Base-by-base conservation (phyloP, 2,329 filamentous ascomycete genomes). In the Calycina herbarum region DNA sequence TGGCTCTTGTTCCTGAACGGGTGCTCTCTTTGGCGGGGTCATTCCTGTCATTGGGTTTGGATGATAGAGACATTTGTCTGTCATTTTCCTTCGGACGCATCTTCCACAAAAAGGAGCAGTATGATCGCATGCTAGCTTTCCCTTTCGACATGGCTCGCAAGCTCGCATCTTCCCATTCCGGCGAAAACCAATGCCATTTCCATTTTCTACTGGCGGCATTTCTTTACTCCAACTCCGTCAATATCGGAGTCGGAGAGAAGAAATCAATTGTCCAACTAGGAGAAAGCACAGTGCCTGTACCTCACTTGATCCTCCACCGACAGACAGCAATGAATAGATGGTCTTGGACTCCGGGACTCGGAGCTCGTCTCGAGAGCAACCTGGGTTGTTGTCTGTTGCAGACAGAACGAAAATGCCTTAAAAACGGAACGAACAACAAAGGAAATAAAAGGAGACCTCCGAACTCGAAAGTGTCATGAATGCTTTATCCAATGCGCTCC, bases 111-210 rank as follows among this genome's bases (percentile, higher is more conserved):
- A 66, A 2, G 73, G 74, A 13, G 59, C 54, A 8, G 66, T 68
- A 66, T 76, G 73, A 59, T 73, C 73, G 62, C 73, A 76, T 5
- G 70, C 72, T 15, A 76, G 33, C 57, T 76, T 76, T 6, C 72
- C 72, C 35, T 73, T 74, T 15, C 73, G 61, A 66, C 74, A 76
- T 13, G 73, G 73, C 61, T 76, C 73, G 64, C 74, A 76, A 10
- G 73, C 70, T 66, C 74, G 71, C 57, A 69, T 69, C 59, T 74
- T 73, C 45, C 74, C 74, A 63, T 76, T 76, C 13, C 73, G 68
- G 57, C 74, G 72, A 33, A 71, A 72, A 2, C 70, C 69, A 51
- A 69, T 40, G 38, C 38, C 48, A 54, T 13, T 64, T 45, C 56
- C 57, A 24, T 27, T 42, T 61, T 64, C 61, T 65, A 56, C 61